These are phyloP conservation scores for Cladophialophora exuberans DNA, from an alignment of 2,329 filamentous ascomycete species.

Conservation along the genomic window DNA sequence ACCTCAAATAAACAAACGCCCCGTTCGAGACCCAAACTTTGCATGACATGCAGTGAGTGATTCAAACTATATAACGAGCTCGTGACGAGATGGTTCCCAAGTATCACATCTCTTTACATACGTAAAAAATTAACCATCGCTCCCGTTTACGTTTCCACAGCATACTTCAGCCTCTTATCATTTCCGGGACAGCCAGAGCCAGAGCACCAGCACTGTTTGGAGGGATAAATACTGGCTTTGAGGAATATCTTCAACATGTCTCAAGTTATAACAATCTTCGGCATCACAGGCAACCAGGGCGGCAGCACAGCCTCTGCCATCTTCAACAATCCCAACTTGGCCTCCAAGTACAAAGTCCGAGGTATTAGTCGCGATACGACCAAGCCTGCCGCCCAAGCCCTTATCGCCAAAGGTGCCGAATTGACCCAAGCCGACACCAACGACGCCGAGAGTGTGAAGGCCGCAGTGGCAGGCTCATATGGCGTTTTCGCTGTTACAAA, in stretches of 20 bases:
- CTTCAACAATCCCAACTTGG: conserved; percentile 50
- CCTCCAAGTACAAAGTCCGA: conserved; percentile 52
- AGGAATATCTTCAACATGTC: conserved; percentile 21
- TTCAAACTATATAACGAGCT: neutral
- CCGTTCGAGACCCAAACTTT: neutral
- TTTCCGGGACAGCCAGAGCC: too few relatives aligned
- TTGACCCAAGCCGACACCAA: conserved; percentile 43
- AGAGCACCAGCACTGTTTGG: neutral
- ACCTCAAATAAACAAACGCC: too few relatives aligned
- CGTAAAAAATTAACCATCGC: too few relatives aligned
- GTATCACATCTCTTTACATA: too few relatives aligned
- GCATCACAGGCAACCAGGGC: conserved; percentile 59
- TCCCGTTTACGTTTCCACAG: too few relatives aligned
- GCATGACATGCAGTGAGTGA: neutral
- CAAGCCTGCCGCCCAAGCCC: conserved; percentile 37
- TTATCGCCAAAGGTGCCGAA: conserved; percentile 40
- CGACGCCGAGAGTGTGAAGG: conserved; percentile 43
- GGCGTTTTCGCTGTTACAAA: conserved; percentile 55
- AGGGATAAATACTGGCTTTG: conserved; percentile 2
- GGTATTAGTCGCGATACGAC: conserved; percentile 54
- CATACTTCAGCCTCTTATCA: neutral
- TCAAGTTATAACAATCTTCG: conserved; percentile 50
- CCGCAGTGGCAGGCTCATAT: conserved; percentile 50
- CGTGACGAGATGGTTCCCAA: too few relatives aligned
- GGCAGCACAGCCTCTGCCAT: conserved; percentile 52